These are phyloP conservation scores for Mallotus repandus DNA, from an alignment of 441 rosid species.

Conservation along the genomic window DNA sequence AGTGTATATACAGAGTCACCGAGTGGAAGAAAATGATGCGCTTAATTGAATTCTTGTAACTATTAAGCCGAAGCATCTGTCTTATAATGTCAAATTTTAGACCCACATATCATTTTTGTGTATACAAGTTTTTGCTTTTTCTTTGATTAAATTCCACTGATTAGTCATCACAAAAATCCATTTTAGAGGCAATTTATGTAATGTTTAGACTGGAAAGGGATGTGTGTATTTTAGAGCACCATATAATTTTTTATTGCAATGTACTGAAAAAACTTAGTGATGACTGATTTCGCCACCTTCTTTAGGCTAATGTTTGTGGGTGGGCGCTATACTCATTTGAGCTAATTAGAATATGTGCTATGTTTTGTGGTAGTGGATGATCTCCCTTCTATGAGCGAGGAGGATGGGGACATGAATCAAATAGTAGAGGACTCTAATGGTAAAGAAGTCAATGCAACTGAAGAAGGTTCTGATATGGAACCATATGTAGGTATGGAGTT, in stretches of 20 bases:
- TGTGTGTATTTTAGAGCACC: background rate
- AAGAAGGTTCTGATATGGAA: constrained; percentile 43
- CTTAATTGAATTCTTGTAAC: too few species aligned
- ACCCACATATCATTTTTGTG: too few species aligned
- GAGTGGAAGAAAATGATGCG: too few species aligned
- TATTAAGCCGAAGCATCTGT: too few species aligned
- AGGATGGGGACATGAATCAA: constrained; percentile 35
- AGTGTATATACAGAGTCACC: too few species aligned
- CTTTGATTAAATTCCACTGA: background rate
- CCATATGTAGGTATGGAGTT: constrained; percentile 72
- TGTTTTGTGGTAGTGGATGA: constrained; percentile 55
- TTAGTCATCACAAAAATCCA: background rate
- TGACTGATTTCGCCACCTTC: too few species aligned
- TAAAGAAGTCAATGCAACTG: constrained; percentile 30
- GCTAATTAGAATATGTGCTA: constrained; percentile 9
- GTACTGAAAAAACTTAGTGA: background rate
- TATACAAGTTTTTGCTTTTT: too few species aligned
- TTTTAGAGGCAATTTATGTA: background rate
- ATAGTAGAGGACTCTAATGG: constrained; percentile 38
- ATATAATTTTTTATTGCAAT: background rate
- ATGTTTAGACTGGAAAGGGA: background rate
- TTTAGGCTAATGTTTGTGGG: too few species aligned
- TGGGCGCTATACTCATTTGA: constrained; percentile 1
- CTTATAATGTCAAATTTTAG: too few species aligned
- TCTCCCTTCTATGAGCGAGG: constrained; percentile 33